phyloP scores from a whole-genome alignment of 2,329 filamentous ascomycete species.

The Sporothrix pseudoabietina region DNA sequence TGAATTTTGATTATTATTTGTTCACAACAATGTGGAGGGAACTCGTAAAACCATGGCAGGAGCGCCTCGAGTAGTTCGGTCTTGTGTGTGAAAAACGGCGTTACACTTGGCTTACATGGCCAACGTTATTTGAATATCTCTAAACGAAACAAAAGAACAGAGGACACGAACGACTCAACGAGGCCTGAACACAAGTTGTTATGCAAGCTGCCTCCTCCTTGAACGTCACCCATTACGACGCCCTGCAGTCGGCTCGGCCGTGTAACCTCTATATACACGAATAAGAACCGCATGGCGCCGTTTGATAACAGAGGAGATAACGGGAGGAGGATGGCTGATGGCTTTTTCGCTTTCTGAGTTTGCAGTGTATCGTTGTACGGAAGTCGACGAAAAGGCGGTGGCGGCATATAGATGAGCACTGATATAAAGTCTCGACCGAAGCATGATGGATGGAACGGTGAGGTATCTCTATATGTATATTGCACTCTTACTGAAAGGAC shows the following conservation, averaged over 20 bases:
- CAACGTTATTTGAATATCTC: background rate
- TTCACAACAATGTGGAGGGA: background rate
- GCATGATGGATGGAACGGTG: background rate
- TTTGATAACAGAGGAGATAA: background rate
- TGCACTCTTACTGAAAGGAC: background rate
- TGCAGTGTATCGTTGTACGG: background rate
- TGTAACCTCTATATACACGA: background rate
- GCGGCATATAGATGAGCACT: background rate
- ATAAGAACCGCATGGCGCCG: background rate
- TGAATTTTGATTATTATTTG: background rate
- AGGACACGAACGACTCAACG: background rate
- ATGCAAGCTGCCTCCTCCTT: background rate
- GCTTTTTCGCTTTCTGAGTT: background rate
- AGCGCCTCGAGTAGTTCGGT: background rate
- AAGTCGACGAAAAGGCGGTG: background rate
- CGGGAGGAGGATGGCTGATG: background rate
- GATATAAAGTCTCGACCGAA: background rate
- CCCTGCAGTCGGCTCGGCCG: constrained; percentile 19
- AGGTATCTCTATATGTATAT: background rate
- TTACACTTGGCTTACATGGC: background rate
- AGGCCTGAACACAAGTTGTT: background rate
- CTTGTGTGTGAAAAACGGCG: background rate
- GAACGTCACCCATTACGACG: constrained; percentile 6
- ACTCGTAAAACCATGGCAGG: background rate
- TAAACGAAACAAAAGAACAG: background rate